A percentile compares a stretch with the other conserved stretches of the same genome.
Conservation (phyloP, 306 rosid genomes). For the Quercus variabilis region DNA sequence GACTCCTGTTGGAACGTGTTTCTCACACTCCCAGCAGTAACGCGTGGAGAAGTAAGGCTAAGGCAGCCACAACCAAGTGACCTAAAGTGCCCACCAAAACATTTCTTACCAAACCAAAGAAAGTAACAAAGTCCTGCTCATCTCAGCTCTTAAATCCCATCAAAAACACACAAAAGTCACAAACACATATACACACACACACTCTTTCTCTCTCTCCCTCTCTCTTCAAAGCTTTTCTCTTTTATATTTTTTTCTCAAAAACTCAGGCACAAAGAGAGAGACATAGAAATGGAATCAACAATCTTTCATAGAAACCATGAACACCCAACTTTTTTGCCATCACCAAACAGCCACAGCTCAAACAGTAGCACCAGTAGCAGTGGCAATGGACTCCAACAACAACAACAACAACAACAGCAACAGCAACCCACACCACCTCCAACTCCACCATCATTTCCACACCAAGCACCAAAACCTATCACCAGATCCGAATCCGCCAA, state of each 20-base stretch:
- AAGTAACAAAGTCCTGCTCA: conserved; percentile 17
- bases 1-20: not conserved
- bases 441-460: conserved; percentile 12
- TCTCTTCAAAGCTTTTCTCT: not conserved
- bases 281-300: conserved; percentile 48
- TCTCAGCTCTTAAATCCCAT: not conserved
- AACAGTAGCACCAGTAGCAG: conserved; percentile 36
- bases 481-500: conserved; percentile 81
- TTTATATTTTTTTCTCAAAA: too few relatives aligned
- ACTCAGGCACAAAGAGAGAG: too few relatives aligned
- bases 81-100: conserved; percentile 35
- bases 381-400: conserved; percentile 30
- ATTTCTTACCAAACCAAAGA: conserved; percentile 49
- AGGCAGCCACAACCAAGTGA: not conserved
- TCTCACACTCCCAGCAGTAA: not conserved
- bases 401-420: conserved; percentile 21
- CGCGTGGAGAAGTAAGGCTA: conserved; percentile 28
- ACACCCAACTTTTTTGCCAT: conserved; percentile 19
- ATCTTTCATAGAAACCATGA: conserved; percentile 38
- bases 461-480: conserved; percentile 38
- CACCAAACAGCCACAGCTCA: conserved; percentile 23
- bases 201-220: not conserved
- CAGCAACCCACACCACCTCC: conserved; percentile 27
- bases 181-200: not conserved
- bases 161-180: not conserved